phyloP scores from a whole-genome alignment of 129 eudicot species.

The Tagetes erecta region DNA sequence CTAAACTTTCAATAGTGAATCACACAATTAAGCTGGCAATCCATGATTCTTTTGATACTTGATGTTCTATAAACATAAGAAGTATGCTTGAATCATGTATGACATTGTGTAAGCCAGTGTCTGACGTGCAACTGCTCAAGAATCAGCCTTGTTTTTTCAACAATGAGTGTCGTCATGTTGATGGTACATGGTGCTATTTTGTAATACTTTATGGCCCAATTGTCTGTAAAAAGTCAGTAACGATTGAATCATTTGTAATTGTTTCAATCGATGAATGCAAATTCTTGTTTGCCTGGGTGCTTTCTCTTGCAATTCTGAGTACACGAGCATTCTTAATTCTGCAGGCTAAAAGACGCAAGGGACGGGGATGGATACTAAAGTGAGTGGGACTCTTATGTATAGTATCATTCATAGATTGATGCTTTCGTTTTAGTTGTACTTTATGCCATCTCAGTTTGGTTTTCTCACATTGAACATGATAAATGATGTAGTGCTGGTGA shows the following conservation, averaged over 20 bases:
- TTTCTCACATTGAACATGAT: slow-evolving; percentile 20
- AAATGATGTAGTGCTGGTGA: slow-evolving; percentile 56
- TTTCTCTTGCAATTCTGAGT: slow-evolving; percentile 22
- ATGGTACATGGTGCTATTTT: neutral
- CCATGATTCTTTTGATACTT: neutral
- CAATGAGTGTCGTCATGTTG: neutral
- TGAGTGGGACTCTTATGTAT: slow-evolving; percentile 54
- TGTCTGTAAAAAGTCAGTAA: neutral
- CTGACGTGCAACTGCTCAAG: slow-evolving; percentile 14
- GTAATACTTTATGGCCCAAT: neutral
- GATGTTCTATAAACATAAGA: slow-evolving; percentile 2
- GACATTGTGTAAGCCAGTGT: neutral
- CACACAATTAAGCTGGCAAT: neutral
- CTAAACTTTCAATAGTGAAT: too few relatives aligned
- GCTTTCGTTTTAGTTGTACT: slow-evolving; percentile 12
- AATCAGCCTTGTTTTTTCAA: neutral
- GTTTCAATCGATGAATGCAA: neutral
- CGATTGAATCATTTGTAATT: neutral
- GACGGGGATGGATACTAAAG: slow-evolving; percentile 68
- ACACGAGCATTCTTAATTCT: slow-evolving; percentile 37
- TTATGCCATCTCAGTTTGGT: slow-evolving; percentile 14
- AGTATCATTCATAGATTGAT: slow-evolving; percentile 28
- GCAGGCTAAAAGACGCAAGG: slow-evolving; percentile 55
- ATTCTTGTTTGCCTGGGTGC: slow-evolving; percentile 10
- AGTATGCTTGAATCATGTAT: slow-evolving; percentile 8